phyloP scores from a whole-genome alignment of 139 green algal species.

The Chlorella sp. region DNA sequence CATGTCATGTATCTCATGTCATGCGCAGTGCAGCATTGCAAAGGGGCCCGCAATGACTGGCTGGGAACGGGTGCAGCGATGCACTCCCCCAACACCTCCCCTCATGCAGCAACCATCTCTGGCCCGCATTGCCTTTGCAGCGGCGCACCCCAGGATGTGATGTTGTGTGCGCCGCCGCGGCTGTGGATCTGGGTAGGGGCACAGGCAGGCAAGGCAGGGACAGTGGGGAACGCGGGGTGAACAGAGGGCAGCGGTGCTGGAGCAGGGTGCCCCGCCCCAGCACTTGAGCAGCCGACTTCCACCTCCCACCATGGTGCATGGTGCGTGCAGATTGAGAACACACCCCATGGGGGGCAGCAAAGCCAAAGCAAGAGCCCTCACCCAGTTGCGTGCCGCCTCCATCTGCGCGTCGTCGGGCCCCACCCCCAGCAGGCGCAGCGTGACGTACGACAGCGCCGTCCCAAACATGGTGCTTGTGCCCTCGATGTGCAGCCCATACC shows the following conservation, averaged over 20 bases:
- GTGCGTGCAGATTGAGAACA: neutral
- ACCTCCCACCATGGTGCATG: no score
- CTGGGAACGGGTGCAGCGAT: no score
- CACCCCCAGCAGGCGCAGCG: conserved; percentile 77
- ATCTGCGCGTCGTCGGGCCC: conserved; percentile 54
- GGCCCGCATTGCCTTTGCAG: no score
- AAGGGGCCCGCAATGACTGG: no score
- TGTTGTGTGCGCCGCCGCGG: conserved; percentile 81
- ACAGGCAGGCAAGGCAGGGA: neutral
- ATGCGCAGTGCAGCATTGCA: no score
- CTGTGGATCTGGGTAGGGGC: conserved; percentile 81
- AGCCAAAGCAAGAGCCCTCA: no score
- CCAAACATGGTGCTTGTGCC: conserved; percentile 98
- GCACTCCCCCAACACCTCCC: no score
- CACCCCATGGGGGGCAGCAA: no score
- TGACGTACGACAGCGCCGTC: conserved; percentile 87
- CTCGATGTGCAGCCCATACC: conserved; percentile 98
- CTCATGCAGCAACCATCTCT: no score
- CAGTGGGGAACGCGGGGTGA: neutral
- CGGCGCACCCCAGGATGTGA: conserved; percentile 86
- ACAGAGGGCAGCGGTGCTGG: no score
- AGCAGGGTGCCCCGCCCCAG: neutral
- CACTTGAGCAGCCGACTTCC: no score
- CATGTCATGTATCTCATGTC: no score
- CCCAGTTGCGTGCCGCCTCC: conserved; percentile 71